Base-by-base conservation (phyloP, 441 rosid species). In the Gossypium aridum region DNA sequence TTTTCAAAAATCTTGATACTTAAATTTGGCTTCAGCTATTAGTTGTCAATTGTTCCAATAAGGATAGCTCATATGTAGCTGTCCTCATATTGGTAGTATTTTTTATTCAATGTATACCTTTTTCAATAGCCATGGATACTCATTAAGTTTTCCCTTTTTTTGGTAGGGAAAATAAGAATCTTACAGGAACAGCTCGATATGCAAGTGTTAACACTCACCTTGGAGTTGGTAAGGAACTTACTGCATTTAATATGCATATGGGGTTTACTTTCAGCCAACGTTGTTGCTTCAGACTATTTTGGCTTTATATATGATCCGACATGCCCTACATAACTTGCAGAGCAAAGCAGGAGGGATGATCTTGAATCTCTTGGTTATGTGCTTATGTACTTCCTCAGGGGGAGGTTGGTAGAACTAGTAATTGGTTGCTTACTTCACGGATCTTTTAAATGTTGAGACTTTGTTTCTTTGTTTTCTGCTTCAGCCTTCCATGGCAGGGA, bases 401-500 rank as follows among this genome's bases (percentile, higher is more conserved):
- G 89, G 78, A 85, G 89, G 91, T 87, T 74, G 49, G 64, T 74
- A 17, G 70, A 37, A 56, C 23, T 67, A 25, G 54, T 28, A 73
- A 63, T 63, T 54, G 55, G 37, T 70, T 26, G 39, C 78, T 26
- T 67, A 39, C 70, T 72, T 62, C 19, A 45, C 61, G 14, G 61
- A 70, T 54, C 26, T 76, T 62, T 66, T 31, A 3, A 45, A 72
- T 17, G 39, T 73, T 47, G 56, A n/a, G 7, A 19, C 74, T 4
- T 54, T 39, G 55, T 25, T 77, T 37, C 49, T 54, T 31, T 73
- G 16, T 74, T 64, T n/a, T 19, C 28, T 53, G 80, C 66, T 45
- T 68, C 89, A 88, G 92, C 75, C 90, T 89, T 74, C 92, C 89
- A 45, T 89, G 92, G 88, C 90, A 89, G 83, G 90, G 90, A 47